These are phyloP conservation scores for Paramecium primaurelia DNA, from an alignment of 73 alveolate species.

Conservation along the genomic window DNA sequence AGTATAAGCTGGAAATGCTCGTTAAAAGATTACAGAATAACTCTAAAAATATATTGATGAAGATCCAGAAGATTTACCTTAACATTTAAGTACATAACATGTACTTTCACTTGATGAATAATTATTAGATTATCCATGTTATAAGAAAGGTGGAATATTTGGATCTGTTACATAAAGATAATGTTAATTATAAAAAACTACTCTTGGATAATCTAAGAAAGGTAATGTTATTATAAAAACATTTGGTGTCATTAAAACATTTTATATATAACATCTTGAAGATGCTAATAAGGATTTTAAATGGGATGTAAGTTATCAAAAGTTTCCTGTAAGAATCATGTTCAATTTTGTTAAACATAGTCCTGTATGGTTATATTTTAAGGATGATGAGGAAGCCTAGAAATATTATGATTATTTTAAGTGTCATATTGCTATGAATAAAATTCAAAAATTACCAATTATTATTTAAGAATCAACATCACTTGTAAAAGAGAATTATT, in stretches of 20 bases:
- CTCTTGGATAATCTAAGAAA: background rate
- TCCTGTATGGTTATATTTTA: conserved; percentile 23
- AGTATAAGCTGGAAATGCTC: background rate
- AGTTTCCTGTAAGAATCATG: background rate
- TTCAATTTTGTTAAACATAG: background rate
- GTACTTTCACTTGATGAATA: background rate
- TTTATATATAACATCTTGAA: background rate
- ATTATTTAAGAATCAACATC: background rate
- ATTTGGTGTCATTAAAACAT: background rate
- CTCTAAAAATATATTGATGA: background rate
- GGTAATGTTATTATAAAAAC: background rate
- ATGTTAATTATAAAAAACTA: background rate
- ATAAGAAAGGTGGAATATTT: conserved; percentile 19
- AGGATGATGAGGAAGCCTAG: background rate
- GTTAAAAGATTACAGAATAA: background rate
- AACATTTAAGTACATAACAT: background rate
- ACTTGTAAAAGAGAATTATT: background rate
- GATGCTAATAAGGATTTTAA: background rate
- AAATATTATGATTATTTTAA: background rate
- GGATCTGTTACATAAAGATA: conserved; percentile 1
- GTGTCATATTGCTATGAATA: background rate
- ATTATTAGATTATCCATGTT: background rate
- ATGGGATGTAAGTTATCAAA: background rate
- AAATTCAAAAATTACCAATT: background rate
- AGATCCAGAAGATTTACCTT: background rate